Conservation (phyloP, 768 basidiomycete species). For the Tricholoma saponaceum region DNA sequence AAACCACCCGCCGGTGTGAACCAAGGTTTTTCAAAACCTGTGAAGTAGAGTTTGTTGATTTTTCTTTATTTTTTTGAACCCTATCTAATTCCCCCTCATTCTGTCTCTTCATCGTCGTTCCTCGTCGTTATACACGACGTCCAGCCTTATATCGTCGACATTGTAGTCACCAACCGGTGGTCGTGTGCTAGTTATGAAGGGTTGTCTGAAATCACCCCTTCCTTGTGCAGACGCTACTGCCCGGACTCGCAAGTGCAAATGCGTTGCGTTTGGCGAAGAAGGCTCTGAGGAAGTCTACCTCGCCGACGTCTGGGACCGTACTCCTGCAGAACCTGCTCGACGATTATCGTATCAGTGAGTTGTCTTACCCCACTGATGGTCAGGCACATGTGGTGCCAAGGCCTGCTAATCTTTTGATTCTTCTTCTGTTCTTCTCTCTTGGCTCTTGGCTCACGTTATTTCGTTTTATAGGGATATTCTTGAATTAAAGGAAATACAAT, state of each 20-base stretch:
- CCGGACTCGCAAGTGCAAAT: slow-evolving; percentile 49
- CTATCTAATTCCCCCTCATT: neutral
- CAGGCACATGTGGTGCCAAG: neutral
- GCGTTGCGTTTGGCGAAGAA: slow-evolving; percentile 57
- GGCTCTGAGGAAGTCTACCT: slow-evolving; percentile 54
- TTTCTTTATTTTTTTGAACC: neutral
- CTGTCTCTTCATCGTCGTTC: neutral
- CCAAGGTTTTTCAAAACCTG: neutral
- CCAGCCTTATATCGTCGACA: neutral
- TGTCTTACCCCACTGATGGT: neutral
- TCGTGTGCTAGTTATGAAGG: slow-evolving; percentile 29
- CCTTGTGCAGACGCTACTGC: slow-evolving; percentile 17
- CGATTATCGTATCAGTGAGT: slow-evolving; percentile 60
- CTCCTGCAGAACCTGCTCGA: slow-evolving; percentile 60
- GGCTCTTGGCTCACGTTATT: slow-evolving; percentile 2
- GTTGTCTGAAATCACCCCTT: slow-evolving; percentile 33
- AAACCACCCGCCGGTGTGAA: neutral
- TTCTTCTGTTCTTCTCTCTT: too few species aligned
- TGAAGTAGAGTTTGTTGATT: neutral
- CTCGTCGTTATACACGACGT: neutral
- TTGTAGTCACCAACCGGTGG: neutral
- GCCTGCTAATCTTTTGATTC: slow-evolving; percentile 1
- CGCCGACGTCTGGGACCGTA: slow-evolving; percentile 80
- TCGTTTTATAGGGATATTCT: slow-evolving; percentile 53
- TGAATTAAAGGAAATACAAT: slow-evolving; percentile 67